A percentile compares a stretch with the other conserved stretches of the same genome.
Evolutionary conservation across 106 monocot genomes (phyloP).

Genomic region (Amphibolis antarctica): DNA sequence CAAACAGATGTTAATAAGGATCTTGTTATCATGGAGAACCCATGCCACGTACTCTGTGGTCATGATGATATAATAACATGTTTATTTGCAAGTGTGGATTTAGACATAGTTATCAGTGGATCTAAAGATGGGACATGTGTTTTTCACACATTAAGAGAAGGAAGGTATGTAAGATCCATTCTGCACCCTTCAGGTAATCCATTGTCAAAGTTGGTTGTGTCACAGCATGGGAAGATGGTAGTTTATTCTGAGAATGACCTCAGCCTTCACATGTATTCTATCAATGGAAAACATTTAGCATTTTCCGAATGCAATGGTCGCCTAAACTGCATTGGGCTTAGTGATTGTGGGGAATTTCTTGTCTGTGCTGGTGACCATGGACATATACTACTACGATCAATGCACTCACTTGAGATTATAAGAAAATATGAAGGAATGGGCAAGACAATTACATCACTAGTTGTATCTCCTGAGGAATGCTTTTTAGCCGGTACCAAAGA

Average conservation of each 20-base stretch:
- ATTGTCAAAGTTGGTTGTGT: conserved; percentile 72
- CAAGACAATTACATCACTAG: conserved; percentile 67
- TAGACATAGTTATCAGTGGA: conserved; percentile 91
- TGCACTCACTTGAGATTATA: conserved; percentile 86
- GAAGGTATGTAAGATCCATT: conserved; percentile 87
- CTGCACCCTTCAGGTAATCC: conserved; percentile 65
- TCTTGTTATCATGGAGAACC: conserved; percentile 53
- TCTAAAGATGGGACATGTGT: conserved; percentile 96
- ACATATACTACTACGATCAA: conserved; percentile 76
- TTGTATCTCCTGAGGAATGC: conserved; percentile 89
- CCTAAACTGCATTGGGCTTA: conserved; percentile 74
- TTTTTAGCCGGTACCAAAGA: conserved; percentile 94
- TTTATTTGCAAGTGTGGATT: conserved; percentile 70
- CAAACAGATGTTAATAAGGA: conserved; percentile 46
- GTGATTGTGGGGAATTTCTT: conserved; percentile 76
- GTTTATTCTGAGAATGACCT: conserved; percentile 84
- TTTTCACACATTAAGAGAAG: conserved; percentile 82
- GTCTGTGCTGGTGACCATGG: conserved; percentile 96
- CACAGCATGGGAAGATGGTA: conserved; percentile 65
- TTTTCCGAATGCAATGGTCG: conserved; percentile 83
- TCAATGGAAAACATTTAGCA: conserved; percentile 79
- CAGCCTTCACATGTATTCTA: conserved; percentile 81
- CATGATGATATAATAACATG: conserved; percentile 98
- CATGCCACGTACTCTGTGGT: conserved; percentile 83
- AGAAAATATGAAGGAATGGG: conserved; percentile 72